Evolutionary conservation across 148 eudicot genomes (phyloP).

Genomic region (Agrostemma githago): DNA sequence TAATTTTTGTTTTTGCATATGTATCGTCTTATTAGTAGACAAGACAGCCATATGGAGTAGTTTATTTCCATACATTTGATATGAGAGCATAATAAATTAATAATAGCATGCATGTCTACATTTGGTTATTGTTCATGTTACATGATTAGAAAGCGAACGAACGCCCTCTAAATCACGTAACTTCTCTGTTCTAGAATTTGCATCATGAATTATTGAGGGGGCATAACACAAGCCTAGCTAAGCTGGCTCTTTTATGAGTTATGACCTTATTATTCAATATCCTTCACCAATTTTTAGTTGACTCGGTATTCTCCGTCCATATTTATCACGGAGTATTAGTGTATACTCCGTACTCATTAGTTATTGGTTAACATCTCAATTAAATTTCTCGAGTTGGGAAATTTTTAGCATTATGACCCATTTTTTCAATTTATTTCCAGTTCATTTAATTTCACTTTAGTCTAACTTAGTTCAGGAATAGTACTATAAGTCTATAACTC

Average conservation of each 20-base stretch:
- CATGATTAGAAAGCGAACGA: conserved; percentile 1
- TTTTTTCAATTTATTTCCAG: no score
- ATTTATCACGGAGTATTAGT: no score
- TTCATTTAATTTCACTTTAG: no score
- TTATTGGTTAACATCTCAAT: no score
- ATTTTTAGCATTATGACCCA: no score
- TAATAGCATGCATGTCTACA: not conserved
- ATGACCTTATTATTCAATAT: conserved; percentile 2
- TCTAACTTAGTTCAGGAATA: no score
- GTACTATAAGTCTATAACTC: no score
- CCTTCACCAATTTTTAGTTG: not conserved
- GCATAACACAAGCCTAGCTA: not conserved
- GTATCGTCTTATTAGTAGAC: no score
- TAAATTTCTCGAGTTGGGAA: no score
- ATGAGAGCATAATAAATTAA: not conserved
- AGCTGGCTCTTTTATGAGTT: not conserved
- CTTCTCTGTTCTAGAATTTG: not conserved
- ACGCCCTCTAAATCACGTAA: not conserved
- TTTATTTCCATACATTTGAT: not conserved
- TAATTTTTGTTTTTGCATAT: no score
- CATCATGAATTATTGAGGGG: conserved; percentile 1
- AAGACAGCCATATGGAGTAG: not conserved
- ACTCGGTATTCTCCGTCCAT: not conserved
- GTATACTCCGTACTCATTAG: no score
- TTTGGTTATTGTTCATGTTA: not conserved